Conservation (phyloP, 2,329 filamentous ascomycete genomes). For the Coleophoma crateriformis region DNA sequence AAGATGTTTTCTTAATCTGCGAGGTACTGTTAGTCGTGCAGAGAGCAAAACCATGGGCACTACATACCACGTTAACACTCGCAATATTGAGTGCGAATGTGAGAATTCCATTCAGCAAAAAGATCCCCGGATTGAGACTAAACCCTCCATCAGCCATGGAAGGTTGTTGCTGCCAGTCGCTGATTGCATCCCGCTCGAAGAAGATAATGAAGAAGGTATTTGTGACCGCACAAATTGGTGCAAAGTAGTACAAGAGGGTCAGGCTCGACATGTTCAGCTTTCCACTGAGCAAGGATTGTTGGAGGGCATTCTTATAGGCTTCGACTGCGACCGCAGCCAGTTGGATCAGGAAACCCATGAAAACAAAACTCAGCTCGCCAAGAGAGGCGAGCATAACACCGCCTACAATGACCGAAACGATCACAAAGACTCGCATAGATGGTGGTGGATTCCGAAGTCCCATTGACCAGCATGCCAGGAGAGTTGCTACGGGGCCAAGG, state of each 20-base stretch:
- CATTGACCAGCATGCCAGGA: slow-evolving; percentile 58
- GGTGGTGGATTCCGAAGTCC: slow-evolving; percentile 42
- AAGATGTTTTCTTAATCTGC: slow-evolving; percentile 83
- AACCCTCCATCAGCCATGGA: slow-evolving; percentile 17
- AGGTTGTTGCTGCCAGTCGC: slow-evolving; percentile 33
- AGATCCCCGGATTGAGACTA: slow-evolving; percentile 49
- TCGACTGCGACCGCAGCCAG: slow-evolving; percentile 73
- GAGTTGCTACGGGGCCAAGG: slow-evolving; percentile 50
- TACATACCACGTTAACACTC: slow-evolving; percentile 76
- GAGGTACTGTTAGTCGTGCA: not conserved
- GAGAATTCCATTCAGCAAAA: slow-evolving; percentile 69
- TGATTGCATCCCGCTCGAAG: slow-evolving; percentile 62
- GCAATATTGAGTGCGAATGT: slow-evolving; percentile 79
- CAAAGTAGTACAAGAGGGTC: slow-evolving; percentile 86
- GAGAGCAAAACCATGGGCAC: not conserved
- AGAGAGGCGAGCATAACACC: slow-evolving; percentile 47
- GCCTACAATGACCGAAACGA: slow-evolving; percentile 45
- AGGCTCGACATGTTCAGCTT: slow-evolving; percentile 74
- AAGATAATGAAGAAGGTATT: slow-evolving; percentile 67
- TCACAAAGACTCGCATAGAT: slow-evolving; percentile 36
- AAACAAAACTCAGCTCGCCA: slow-evolving; percentile 65
- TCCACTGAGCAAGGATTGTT: slow-evolving; percentile 69
- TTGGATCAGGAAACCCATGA: slow-evolving; percentile 64
- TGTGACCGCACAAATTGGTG: slow-evolving; percentile 77
- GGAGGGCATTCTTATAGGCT: slow-evolving; percentile 77